Evolutionary conservation across 768 basidiomycete genomes (phyloP).

Genomic region (Hebeloma cylindrosporum): DNA sequence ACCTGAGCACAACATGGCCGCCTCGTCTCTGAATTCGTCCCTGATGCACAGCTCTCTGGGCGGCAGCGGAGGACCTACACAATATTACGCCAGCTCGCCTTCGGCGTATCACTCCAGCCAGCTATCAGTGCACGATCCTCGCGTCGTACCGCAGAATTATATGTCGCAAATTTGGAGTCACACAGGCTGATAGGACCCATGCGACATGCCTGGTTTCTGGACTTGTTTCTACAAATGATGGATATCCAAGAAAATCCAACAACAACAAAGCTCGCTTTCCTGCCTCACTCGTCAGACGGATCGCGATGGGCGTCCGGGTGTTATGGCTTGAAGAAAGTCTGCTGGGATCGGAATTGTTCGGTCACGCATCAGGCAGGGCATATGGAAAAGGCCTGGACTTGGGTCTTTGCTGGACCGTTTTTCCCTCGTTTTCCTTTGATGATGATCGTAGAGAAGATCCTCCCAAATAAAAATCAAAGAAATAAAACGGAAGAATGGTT

Average conservation of each 20-base stretch:
- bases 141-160: slow-evolving; percentile 25
- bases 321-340: not conserved
- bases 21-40: slow-evolving; percentile 18
- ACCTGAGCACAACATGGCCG: slow-evolving; percentile 20
- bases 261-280: too few relatives aligned
- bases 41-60: slow-evolving; percentile 12
- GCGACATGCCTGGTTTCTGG: not conserved
- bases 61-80: slow-evolving; percentile 7
- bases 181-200: slow-evolving; percentile 23
- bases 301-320: slow-evolving; percentile 4
- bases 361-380: too few relatives aligned
- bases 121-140: slow-evolving; percentile 30
- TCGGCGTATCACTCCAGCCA: slow-evolving; percentile 28
- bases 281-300: too few relatives aligned
- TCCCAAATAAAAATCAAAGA: too few relatives aligned
- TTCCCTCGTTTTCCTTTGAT: too few relatives aligned
- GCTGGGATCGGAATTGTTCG: too few relatives aligned
- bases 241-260: not conserved
- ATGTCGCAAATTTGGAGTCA: slow-evolving; percentile 35
- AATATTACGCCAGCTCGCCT: slow-evolving; percentile 13
- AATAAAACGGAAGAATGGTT: not conserved
- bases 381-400: too few relatives aligned
- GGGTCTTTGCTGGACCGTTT: too few relatives aligned
- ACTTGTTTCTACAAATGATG: not conserved
- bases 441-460: slow-evolving; percentile 18